phyloP scores from a whole-genome alignment of 306 rosid species.

The Corylus avellana region DNA sequence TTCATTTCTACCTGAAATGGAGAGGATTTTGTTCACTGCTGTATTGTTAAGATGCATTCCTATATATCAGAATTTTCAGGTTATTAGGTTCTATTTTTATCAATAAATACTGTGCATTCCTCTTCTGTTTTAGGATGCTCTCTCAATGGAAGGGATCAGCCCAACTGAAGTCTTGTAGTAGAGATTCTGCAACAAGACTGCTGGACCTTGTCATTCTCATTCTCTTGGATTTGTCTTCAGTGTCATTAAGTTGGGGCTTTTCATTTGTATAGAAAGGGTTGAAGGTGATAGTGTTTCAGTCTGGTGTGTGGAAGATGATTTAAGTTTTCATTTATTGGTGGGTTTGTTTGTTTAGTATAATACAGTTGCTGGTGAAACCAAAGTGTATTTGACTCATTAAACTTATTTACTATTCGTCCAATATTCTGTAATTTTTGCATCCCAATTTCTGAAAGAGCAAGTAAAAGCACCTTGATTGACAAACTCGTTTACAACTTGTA shows the following conservation, averaged over 20 bases:
- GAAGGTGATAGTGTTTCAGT: slow-evolving; percentile 29
- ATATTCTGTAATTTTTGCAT: neutral
- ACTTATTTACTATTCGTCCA: slow-evolving; percentile 12
- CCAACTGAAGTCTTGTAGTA: slow-evolving; percentile 42
- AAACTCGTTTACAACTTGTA: too few species aligned
- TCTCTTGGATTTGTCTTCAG: slow-evolving; percentile 44
- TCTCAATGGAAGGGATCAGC: slow-evolving; percentile 34
- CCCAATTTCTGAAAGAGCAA: neutral
- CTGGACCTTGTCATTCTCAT: slow-evolving; percentile 27
- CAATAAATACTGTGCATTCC: neutral
- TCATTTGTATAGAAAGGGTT: slow-evolving; percentile 41
- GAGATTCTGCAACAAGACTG: slow-evolving; percentile 16
- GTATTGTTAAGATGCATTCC: neutral
- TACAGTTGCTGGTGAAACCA: slow-evolving; percentile 20
- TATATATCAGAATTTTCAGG: neutral
- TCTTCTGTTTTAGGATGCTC: slow-evolving; percentile 43
- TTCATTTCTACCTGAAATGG: too few species aligned
- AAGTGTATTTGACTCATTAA: slow-evolving; percentile 22
- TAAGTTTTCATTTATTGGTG: slow-evolving; percentile 28
- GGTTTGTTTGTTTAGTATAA: slow-evolving; percentile 26
- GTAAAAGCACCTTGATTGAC: neutral
- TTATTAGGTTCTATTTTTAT: neutral
- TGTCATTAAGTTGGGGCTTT: slow-evolving; percentile 41
- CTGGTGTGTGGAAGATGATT: slow-evolving; percentile 15
- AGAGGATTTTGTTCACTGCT: neutral